Evolutionary conservation across 495 filamentous ascomycete species (phyloP).

Genomic region (Beverwykella pulmonaria): DNA sequence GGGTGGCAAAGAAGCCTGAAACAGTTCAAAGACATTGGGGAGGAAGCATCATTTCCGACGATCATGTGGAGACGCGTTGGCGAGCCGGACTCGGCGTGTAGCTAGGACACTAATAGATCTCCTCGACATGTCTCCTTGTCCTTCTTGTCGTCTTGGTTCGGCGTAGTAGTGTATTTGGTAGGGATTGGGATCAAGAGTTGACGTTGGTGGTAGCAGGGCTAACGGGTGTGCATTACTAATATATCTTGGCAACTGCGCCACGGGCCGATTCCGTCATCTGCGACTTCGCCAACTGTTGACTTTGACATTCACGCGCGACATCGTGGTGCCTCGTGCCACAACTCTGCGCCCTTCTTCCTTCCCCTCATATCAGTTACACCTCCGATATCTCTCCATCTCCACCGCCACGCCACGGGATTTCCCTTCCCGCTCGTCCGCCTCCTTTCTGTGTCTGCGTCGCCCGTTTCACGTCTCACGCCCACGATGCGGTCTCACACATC

Average conservation of each 20-base stretch:
- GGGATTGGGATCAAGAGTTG: not conserved
- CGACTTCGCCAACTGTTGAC: slow-evolving; percentile 2
- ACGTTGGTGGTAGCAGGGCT: not conserved
- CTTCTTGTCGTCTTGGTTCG: not conserved
- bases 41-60: not conserved
- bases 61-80: not conserved
- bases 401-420: not conserved
- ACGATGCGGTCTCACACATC: slow-evolving; percentile 22
- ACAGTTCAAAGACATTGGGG: not conserved
- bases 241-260: slow-evolving; percentile 3
- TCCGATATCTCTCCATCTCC: not conserved
- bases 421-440: not conserved
- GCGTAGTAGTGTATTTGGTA: not conserved
- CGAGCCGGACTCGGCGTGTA: not conserved
- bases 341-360: not conserved
- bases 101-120: not conserved
- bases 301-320: not conserved
- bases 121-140: not conserved
- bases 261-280: slow-evolving; percentile 1
- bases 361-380: not conserved
- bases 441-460: not conserved
- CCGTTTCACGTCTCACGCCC: slow-evolving; percentile 1
- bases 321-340: not conserved
- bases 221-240: not conserved
- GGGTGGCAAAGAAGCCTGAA: not conserved